These are phyloP conservation scores for Tetraselmis chui DNA, from an alignment of 139 green algal genomes.

Conservation along the genomic window DNA sequence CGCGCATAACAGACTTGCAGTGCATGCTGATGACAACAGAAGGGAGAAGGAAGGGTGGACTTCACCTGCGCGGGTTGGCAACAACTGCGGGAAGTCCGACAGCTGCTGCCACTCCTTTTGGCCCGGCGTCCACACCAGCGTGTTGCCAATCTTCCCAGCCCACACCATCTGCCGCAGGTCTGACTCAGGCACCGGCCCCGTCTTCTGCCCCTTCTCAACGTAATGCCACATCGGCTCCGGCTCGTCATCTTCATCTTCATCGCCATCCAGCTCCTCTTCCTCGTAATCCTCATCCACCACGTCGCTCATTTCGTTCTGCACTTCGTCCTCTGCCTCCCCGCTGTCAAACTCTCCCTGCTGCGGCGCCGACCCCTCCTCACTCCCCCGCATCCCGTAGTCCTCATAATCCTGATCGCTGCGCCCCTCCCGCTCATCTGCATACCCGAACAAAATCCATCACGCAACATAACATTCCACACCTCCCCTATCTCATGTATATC, in stretches of 20 bases:
- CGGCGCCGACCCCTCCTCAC: no score
- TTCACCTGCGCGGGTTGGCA: not conserved
- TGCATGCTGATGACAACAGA: no score
- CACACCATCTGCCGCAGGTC: not conserved
- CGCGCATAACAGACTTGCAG: no score
- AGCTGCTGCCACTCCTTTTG: not conserved
- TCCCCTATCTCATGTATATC: no score
- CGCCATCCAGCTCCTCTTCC: not conserved
- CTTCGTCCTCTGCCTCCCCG: not conserved
- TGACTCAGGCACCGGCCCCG: not conserved
- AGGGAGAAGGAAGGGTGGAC: no score
- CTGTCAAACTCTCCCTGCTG: no score
- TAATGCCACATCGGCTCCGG: not conserved
- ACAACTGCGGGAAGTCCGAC: not conserved
- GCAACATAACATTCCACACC: no score
- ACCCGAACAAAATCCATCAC: no score
- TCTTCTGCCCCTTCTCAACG: not conserved
- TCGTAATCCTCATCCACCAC: not conserved
- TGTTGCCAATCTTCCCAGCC: not conserved
- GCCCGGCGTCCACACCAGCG: not conserved
- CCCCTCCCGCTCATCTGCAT: no score
- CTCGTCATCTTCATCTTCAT: not conserved
- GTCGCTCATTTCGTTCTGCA: not conserved
- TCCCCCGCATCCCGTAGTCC: not conserved
- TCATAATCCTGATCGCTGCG: not conserved